phyloP scores from a whole-genome alignment of 1,139 yeast species.

The Trichomonascaceae sp. region DNA sequence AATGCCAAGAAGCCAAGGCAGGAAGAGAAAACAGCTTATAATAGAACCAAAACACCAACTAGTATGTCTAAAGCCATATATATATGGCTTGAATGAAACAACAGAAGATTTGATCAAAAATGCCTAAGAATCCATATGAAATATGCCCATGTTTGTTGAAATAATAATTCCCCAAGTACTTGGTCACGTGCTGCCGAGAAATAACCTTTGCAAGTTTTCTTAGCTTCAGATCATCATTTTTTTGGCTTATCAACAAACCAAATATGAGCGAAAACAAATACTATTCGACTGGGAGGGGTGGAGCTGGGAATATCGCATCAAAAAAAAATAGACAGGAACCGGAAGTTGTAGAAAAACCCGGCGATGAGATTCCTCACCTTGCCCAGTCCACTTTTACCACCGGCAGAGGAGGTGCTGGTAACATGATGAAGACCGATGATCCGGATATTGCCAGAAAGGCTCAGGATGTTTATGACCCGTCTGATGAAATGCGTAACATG shows the following conservation, averaged over 20 bases:
- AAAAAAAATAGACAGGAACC: conserved; percentile 45
- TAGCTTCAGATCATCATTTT: neutral
- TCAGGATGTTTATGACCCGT: conserved; percentile 58
- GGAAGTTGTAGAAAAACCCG: conserved; percentile 29
- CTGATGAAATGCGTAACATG: conserved; percentile 13
- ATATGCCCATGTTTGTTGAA: neutral
- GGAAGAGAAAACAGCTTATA: neutral
- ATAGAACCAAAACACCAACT: neutral
- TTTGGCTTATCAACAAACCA: neutral
- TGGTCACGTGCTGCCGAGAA: neutral
- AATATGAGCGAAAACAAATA: conserved; percentile 13
- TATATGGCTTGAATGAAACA: too few relatives aligned
- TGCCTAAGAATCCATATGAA: neutral
- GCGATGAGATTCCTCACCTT: conserved; percentile 59
- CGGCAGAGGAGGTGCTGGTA: conserved; percentile 80
- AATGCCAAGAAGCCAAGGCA: neutral
- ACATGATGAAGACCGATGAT: conserved; percentile 62
- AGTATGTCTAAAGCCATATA: neutral
- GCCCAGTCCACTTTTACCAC: conserved; percentile 57
- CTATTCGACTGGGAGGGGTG: conserved; percentile 72
- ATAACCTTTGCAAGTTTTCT: neutral
- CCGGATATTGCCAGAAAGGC: conserved; percentile 56
- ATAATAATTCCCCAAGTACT: neutral
- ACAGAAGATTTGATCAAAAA: too few relatives aligned
- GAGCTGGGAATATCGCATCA: conserved; percentile 64